Base-by-base conservation (phyloP, 2,329 filamentous ascomycete genomes). In the Coniella lustricola region DNA sequence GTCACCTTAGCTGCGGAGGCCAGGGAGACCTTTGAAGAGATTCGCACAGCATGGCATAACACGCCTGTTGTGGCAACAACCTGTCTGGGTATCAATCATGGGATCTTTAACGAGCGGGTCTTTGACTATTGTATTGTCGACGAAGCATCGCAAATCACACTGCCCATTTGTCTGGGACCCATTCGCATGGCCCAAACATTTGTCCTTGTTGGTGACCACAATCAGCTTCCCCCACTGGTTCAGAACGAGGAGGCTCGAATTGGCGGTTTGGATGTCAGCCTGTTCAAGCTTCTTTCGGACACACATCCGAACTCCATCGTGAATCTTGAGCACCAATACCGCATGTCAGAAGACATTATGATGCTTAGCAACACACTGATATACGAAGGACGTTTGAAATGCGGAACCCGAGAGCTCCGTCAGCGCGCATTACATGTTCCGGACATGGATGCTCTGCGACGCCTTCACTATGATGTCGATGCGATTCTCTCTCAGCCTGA, bases 111-210 rank as follows among this genome's bases (percentile, higher is more conserved):
- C 49, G 86, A 91, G 60, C 85, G 93, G 4, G 82, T 84, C 1
- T 98, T 98, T 57, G 93, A 98, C 67, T 97, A 96, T 62, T 98
- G 93, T 62, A 97, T 98, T 54, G 91, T 98, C 3, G 93, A 98
- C 56, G 93, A 98, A 67, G 93, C 93, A 1, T 96, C 90, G 2
- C 93, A 98, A 60, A 97, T 98, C 62, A 98, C 93, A 0, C 72
- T 98, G 17, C 93, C 93, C 0, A 91, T 96, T 17, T 97, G 93
- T 56, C 73, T 97, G 0, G 93, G 93, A 0, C 93, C 93, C 0
- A 94, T 98, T 57, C 82, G 93, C 10, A 87, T 96, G 80, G 90
- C 93, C 4, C 81, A 81, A 44, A 95, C 86, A 0, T 98, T 98
- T 65, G 87, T 98, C 16, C 78, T 98, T 0, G 93, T 98, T 0